Percentiles rank a stretch among this genome's conserved stretches.
phyloP scores from a whole-genome alignment of 805 yeast species.

The Starmerella stellata region DNA sequence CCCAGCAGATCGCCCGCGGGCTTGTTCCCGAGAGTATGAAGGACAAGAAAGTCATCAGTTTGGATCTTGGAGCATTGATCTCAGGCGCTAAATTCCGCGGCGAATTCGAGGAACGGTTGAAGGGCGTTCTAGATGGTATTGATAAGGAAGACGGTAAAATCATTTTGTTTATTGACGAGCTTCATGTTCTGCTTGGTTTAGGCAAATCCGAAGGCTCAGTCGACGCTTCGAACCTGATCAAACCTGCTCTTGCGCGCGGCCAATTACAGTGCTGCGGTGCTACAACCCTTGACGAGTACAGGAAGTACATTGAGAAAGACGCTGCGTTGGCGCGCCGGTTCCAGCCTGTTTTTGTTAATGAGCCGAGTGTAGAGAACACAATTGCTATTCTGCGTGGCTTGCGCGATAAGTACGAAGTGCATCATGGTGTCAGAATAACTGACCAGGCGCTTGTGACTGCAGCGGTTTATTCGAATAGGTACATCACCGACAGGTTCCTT shows the following conservation, averaged over 20 bases:
- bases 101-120: constrained; percentile 91
- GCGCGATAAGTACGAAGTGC: constrained; percentile 88
- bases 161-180: constrained; percentile 86
- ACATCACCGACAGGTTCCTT: constrained; percentile 73
- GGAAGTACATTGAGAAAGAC: constrained; percentile 86
- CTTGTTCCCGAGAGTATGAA: constrained; percentile 93
- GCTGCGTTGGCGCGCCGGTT: constrained; percentile 90
- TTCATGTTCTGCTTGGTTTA: constrained; percentile 98
- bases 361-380: constrained; percentile 81
- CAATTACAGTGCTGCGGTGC: constrained; percentile 89
- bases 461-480: constrained; percentile 73
- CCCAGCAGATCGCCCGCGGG: constrained; percentile 76
- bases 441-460: constrained; percentile 90
- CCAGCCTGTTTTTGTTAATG: constrained; percentile 69
- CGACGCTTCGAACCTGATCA: constrained; percentile 83
- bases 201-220: constrained; percentile 94
- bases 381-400: constrained; percentile 83
- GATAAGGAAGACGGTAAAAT: constrained; percentile 75
- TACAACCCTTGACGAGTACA: constrained; percentile 81
- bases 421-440: constrained; percentile 87
- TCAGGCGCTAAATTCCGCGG: constrained; percentile 94
- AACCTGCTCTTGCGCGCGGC: constrained; percentile 89
- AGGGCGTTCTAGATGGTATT: constrained; percentile 86
- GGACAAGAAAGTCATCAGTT: constrained; percentile 60
- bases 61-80: constrained; percentile 75